Conservation (phyloP, 2,329 filamentous ascomycete species). For the Colletotrichum tabaci region DNA sequence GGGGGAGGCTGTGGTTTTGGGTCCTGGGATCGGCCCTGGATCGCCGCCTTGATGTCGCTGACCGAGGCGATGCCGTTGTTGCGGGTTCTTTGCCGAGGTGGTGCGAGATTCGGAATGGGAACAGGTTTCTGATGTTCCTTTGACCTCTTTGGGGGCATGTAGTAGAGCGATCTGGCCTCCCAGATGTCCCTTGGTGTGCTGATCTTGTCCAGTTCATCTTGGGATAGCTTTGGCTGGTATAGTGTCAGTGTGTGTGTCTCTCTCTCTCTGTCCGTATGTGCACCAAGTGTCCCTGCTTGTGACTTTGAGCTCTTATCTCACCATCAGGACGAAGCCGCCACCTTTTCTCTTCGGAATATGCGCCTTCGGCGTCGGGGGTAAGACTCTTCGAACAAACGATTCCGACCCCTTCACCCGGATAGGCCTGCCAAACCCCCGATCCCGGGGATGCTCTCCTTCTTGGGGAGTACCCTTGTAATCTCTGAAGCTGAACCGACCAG, state of each 20-base stretch:
- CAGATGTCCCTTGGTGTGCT: constrained; percentile 17
- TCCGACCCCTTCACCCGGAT: too few species aligned
- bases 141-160: constrained; percentile 19
- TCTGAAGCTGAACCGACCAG: neutral
- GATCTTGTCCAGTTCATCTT: constrained; percentile 30
- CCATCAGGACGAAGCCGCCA: constrained; percentile 9
- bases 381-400: neutral
- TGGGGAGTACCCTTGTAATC: neutral
- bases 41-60: constrained; percentile 8
- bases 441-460: neutral
- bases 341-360: neutral
- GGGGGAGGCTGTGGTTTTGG: neutral
- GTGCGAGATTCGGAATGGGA: neutral
- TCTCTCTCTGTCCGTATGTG: too few species aligned
- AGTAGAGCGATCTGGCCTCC: constrained; percentile 30
- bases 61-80: constrained; percentile 1
- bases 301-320: neutral
- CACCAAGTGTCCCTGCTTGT: neutral
- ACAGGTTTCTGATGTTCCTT: constrained; percentile 11
- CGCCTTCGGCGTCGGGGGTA: neutral
- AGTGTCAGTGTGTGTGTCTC: neutral
- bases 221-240: constrained; percentile 18
- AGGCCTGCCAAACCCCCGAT: too few species aligned
- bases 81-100: neutral
- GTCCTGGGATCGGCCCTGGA: neutral